Percentiles rank a stretch among this genome's conserved stretches.
Evolutionary conservation across 495 filamentous ascomycete species (phyloP).

Genomic region (Penicillium canescens): DNA sequence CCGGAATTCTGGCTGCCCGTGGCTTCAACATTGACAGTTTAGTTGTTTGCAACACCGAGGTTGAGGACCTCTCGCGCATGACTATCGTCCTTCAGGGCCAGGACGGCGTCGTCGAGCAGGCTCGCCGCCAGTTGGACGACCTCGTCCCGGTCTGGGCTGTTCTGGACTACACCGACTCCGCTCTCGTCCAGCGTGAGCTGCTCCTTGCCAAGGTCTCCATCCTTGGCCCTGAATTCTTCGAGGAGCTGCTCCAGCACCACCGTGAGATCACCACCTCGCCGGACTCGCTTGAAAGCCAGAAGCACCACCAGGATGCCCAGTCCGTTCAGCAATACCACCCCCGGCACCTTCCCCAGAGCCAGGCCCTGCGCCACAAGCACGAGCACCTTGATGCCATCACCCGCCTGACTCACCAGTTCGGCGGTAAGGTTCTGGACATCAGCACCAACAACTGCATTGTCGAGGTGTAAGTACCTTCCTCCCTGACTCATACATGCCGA

Average conservation of each 20-base stretch:
- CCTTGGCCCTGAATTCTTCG: constrained; percentile 94
- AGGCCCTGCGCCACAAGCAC: constrained; percentile 93
- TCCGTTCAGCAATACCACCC: constrained; percentile 68
- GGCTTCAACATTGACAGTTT: constrained; percentile 99
- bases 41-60: constrained; percentile 96
- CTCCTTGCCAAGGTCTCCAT: constrained; percentile 96
- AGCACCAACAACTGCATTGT: constrained; percentile 98
- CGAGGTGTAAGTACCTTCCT: constrained; percentile 72
- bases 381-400: constrained; percentile 95
- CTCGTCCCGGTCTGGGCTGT: constrained; percentile 98
- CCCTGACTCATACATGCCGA: background rate
- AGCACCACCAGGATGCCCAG: constrained; percentile 28
- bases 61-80: constrained; percentile 97
- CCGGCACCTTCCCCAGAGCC: constrained; percentile 74
- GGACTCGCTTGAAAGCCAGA: constrained; percentile 28
- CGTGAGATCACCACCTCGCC: constrained; percentile 63
- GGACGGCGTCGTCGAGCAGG: constrained; percentile 97
- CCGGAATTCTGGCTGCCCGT: constrained; percentile 91
- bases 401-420: constrained; percentile 94
- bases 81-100: constrained; percentile 95
- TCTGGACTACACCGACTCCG: constrained; percentile 88
- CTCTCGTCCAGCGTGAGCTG: constrained; percentile 94
- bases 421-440: constrained; percentile 95
- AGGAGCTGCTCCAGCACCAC: constrained; percentile 93
- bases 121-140: constrained; percentile 91